Percentiles rank a stretch among this genome's conserved stretches.
Conservation (phyloP, 257 asterid genomes). For the Jasminum sambac region DNA sequence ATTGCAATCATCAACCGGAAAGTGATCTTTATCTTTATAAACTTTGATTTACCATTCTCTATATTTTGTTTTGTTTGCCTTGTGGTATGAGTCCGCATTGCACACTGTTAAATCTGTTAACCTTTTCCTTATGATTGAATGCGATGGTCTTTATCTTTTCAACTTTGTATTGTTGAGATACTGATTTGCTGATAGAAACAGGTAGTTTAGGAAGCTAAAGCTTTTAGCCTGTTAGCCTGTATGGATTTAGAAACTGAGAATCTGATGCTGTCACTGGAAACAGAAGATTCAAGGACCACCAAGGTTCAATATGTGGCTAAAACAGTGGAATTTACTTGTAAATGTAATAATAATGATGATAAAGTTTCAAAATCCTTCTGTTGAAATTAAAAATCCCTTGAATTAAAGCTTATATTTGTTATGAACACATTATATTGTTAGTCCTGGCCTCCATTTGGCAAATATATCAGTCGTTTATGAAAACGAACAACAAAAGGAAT, state of each 20-base stretch:
- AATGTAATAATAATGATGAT: not conserved
- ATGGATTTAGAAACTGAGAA: conserved; percentile 2
- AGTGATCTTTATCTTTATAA: not conserved
- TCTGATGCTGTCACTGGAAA: not conserved
- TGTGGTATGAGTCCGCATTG: not conserved
- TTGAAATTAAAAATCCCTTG: not conserved
- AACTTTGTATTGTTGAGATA: not conserved
- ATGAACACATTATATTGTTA: too few relatives aligned
- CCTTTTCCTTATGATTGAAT: not conserved
- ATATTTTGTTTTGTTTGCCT: conserved; percentile 1
- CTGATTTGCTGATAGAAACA: conserved; percentile 6
- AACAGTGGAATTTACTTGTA: not conserved
- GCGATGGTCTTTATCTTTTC: conserved; percentile 15
- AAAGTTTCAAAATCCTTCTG: not conserved
- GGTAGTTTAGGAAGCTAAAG: not conserved
- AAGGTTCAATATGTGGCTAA: conserved; percentile 5
- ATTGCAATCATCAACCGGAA: conserved; percentile 9
- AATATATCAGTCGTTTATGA: too few relatives aligned
- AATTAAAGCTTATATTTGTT: not conserved
- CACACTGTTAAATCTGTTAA: not conserved
- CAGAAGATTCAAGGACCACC: not conserved
- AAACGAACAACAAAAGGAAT: too few relatives aligned
- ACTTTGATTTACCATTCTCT: conserved; percentile 1
- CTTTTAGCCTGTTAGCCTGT: not conserved
- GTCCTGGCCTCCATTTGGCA: too few relatives aligned